Conservation (phyloP, 1,284 basidiomycete species). For the Trametes hirsuta region DNA sequence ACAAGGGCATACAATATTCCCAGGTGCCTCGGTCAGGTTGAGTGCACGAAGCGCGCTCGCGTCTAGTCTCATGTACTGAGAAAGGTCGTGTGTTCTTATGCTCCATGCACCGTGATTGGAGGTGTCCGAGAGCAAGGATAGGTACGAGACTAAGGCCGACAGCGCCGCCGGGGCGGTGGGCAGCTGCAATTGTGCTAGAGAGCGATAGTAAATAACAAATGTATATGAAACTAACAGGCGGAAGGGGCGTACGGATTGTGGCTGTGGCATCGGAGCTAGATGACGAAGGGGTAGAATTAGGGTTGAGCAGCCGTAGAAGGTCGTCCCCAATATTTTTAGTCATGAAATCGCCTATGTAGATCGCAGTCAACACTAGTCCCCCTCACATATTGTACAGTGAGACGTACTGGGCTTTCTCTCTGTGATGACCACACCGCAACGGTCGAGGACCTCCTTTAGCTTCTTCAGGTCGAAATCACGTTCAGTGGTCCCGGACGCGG, state of each 20-base stretch:
- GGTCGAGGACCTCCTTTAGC: constrained; percentile 82
- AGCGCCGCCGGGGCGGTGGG: constrained; percentile 82
- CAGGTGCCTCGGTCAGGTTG: constrained; percentile 73
- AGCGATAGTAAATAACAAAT: not conserved
- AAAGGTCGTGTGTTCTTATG: constrained; percentile 87
- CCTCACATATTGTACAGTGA: not conserved
- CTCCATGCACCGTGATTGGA: constrained; percentile 84
- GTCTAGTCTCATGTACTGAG: constrained; percentile 95
- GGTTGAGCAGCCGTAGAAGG: constrained; percentile 73
- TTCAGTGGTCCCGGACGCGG: constrained; percentile 67
- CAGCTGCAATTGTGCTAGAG: constrained; percentile 74
- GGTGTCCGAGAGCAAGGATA: constrained; percentile 82
- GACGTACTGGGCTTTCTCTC: constrained; percentile 82
- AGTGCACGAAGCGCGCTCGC: constrained; percentile 93
- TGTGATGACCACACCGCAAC: constrained; percentile 90
- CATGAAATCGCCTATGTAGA: constrained; percentile 76
- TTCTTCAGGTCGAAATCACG: constrained; percentile 89
- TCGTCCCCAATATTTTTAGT: constrained; percentile 86
- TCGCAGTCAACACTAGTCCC: not conserved
- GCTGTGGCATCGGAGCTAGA: constrained; percentile 52
- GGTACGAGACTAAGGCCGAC: constrained; percentile 83
- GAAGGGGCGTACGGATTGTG: constrained; percentile 47
- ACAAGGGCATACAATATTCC: constrained; percentile 28
- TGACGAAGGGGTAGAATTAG: constrained; percentile 42
- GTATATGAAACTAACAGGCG: not conserved